These are phyloP conservation scores for Telfairia occidentalis DNA, from an alignment of 331 rosid species.

Conservation along the genomic window DNA sequence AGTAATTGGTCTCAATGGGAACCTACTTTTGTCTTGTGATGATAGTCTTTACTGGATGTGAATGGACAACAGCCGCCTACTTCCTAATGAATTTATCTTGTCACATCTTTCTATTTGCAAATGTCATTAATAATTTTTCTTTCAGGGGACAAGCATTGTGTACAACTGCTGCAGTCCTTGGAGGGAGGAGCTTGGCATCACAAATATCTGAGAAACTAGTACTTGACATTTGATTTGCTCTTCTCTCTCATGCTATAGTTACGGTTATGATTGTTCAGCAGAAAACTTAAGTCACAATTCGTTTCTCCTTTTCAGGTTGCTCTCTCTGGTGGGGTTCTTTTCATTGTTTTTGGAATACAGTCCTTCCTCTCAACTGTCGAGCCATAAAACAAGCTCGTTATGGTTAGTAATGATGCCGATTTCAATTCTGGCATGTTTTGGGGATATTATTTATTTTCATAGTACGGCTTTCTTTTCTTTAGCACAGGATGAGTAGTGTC, in stretches of 20 bases:
- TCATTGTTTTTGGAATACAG: constrained; percentile 80
- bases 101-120: background rate
- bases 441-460: background rate
- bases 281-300: background rate
- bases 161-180: constrained; percentile 84
- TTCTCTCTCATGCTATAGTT: background rate
- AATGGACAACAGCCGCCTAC: background rate
- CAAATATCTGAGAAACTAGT: constrained; percentile 89
- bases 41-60: background rate
- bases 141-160: constrained; percentile 87
- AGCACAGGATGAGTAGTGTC: background rate
- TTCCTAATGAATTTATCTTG: background rate
- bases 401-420: constrained; percentile 29
- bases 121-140: constrained; percentile 14
- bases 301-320: constrained; percentile 47
- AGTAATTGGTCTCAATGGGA: background rate
- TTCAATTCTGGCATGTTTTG: background rate
- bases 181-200: constrained; percentile 95
- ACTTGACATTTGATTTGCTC: background rate
- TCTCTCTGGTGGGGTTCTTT: constrained; percentile 78
- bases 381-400: constrained; percentile 22
- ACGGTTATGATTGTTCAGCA: background rate
- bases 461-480: background rate
- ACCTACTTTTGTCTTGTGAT: background rate
- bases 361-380: constrained; percentile 72